Evolutionary conservation across 148 eudicot genomes (phyloP), one percentile per base, ranked within the genome.

Genomic region (Cornus suecica): DNA sequence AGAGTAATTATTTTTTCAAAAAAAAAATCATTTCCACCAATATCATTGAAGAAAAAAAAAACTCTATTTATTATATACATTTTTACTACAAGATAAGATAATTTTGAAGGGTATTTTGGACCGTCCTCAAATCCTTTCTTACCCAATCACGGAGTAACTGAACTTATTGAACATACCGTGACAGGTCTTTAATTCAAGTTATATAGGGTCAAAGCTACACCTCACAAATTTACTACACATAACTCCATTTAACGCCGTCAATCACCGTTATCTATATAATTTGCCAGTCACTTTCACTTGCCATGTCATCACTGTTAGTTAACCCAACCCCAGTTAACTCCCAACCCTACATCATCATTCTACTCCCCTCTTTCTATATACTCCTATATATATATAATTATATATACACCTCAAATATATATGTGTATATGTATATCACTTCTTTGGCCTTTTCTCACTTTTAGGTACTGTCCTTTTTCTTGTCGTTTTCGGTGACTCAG

Each of bases 401-500:
- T n/a, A n/a, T n/a, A n/a, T n/a, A n/a, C n/a, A n/a, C n/a, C n/a
- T n/a, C n/a, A n/a, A 4, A 32, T 37, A 37, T 37, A 37, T 37
- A 37, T 37, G 9, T 37, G 9, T 37, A 37, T 37, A 37, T 37
- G 9, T 37, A 37, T 4, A 37, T 37, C 42, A 37, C 42, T 37
- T 37, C 42, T 37, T 48, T 51, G 25, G 15, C 54, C 18, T 14
- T 48, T 65, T 65, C 14, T 14, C 63, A 26, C 25, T 70, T 52
- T 14, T 26, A 27, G 73, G 13, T 27, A 52, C 34, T 1, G 41
- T 52, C 23, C 58, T 3, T 63, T 14, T 34, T 26, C 42, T 76
- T 71, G 72, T 75, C 76, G 72, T 80, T 75, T 80, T 64, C 11
- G 2, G 72, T 29, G 76, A 68, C 73, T 45, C 76, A 66, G 45